Evolutionary conservation across 768 basidiomycete species (phyloP), one percentile per base, ranked within the genome.

Genomic region (Rhodotorula kratochvilovae): DNA sequence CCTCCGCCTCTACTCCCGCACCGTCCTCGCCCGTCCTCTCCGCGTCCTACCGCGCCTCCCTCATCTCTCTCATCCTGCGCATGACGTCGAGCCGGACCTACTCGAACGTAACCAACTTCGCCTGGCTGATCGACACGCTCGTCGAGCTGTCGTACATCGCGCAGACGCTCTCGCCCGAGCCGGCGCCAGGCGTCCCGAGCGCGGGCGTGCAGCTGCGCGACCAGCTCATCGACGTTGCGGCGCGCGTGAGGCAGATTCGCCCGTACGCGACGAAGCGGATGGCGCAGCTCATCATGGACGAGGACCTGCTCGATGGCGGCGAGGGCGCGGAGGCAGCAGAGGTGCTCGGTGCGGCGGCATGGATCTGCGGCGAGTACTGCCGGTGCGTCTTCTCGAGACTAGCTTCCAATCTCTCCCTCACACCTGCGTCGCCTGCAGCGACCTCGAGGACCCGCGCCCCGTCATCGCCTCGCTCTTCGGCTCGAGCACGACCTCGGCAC

Each of bases 101-200:
- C 79, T 87, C 88, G 63, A 89, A 92, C 77, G 85, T 99, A 36
- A 84, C 85, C 56, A 94, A 97, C 81, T 98, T 98, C 78, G 91
- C 97, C 78, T 99, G 96, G 95, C 96, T 92, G 80, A 84, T 98
- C 31, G 96, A 95, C 10, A 92, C 94, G 15, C 86, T 98, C 39
- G 86, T 97, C 57, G 93, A 97, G 78, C 84, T 98, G 16, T 88
- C 91, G 1, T 91, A 96, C 78, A 85, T 97, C 51, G 89, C 92
- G 3, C 65, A 72, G n/a, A 65, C 73, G 25, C 36, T 78, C 4
- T 27, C 59, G 25, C 3, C 59, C 17, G 33, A 29, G 21, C 25
- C 46, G 2, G 4, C 63, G 3, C 33, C 87, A 36, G 90, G 88
- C 2, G 36, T 39, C 0, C 17, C 61, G 59, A 84, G 90, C 73